Conservation (phyloP, 2,329 filamentous ascomycete species). For the Epichloe elymi region DNA sequence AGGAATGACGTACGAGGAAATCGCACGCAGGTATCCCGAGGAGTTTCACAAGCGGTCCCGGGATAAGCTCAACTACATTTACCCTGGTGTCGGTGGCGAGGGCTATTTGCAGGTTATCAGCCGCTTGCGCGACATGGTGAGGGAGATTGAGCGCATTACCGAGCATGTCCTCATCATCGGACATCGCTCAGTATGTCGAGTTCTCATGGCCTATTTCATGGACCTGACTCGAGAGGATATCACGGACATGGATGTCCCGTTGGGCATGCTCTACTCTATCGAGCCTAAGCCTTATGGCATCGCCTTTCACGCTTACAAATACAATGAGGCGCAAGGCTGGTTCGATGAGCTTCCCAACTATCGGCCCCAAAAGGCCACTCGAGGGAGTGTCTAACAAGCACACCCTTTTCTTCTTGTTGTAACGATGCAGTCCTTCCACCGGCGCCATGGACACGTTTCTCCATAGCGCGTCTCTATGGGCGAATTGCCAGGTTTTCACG, state of each 20-base stretch:
- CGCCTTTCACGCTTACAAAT: conserved; percentile 90
- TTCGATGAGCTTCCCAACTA: conserved; percentile 84
- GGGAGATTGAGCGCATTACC: conserved; percentile 96
- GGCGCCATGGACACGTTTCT: not conserved
- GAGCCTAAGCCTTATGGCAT: conserved; percentile 97
- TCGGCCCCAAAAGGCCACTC: conserved; percentile 45
- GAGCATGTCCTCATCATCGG: conserved; percentile 89
- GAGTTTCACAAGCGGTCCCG: conserved; percentile 68
- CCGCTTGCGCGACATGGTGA: conserved; percentile 84
- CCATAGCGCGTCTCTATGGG: not conserved
- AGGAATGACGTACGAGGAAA: conserved; percentile 87
- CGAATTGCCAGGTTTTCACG: not conserved
- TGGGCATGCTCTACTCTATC: conserved; percentile 88
- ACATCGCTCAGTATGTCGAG: conserved; percentile 82
- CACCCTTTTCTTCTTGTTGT: not conserved
- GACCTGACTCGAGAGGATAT: conserved; percentile 83
- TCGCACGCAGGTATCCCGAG: conserved; percentile 61
- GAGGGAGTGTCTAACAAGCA: conserved; percentile 10
- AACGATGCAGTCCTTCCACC: not conserved
- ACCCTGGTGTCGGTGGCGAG: conserved; percentile 89
- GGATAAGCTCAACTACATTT: conserved; percentile 93
- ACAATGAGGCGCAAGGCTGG: conserved; percentile 63
- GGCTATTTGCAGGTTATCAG: conserved; percentile 96
- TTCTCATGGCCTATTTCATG: conserved; percentile 93
- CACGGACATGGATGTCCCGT: conserved; percentile 82